Evolutionary conservation across 2,329 filamentous ascomycete species (phyloP).

Genomic region (Aspergillus sp.): DNA sequence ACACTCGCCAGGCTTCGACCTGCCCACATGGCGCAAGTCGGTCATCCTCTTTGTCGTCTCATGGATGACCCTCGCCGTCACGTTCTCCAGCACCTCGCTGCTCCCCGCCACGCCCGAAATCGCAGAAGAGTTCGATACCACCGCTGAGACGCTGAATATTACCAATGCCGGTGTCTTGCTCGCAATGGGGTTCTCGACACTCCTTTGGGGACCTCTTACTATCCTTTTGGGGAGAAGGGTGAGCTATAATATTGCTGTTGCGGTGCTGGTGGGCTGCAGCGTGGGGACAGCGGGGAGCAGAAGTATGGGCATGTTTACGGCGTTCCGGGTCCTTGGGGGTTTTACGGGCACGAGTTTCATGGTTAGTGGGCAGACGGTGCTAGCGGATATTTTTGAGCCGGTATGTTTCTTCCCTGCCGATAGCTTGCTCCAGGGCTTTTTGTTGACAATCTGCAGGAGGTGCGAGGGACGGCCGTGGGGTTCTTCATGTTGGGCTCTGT

Average conservation of each 20-base stretch:
- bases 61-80: constrained; percentile 43
- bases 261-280: constrained; percentile 33
- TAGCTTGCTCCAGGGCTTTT: no score
- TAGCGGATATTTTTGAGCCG: constrained; percentile 42
- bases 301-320: constrained; percentile 37
- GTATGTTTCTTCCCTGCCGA: constrained; percentile 27
- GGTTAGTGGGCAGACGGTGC: constrained; percentile 40
- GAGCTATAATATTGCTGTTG: constrained; percentile 36
- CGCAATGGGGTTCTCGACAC: constrained; percentile 39
- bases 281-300: constrained; percentile 32
- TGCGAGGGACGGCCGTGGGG: constrained; percentile 45
- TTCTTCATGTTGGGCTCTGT: constrained; percentile 47
- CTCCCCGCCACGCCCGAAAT: constrained; percentile 44
- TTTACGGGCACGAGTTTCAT: constrained; percentile 42
- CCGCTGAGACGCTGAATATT: constrained; percentile 34
- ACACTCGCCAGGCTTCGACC: constrained; percentile 19
- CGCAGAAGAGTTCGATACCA: constrained; percentile 37
- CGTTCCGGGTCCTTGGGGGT: constrained; percentile 35
- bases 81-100: constrained; percentile 45
- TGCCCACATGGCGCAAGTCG: constrained; percentile 40
- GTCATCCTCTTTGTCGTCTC: constrained; percentile 44
- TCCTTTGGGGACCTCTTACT: constrained; percentile 37
- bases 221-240: constrained; percentile 30
- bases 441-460: constrained; percentile 23
- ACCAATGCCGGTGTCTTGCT: constrained; percentile 40